Evolutionary conservation across 2,329 filamentous ascomycete genomes (phyloP).

Genomic region (Phialocephala sp.): DNA sequence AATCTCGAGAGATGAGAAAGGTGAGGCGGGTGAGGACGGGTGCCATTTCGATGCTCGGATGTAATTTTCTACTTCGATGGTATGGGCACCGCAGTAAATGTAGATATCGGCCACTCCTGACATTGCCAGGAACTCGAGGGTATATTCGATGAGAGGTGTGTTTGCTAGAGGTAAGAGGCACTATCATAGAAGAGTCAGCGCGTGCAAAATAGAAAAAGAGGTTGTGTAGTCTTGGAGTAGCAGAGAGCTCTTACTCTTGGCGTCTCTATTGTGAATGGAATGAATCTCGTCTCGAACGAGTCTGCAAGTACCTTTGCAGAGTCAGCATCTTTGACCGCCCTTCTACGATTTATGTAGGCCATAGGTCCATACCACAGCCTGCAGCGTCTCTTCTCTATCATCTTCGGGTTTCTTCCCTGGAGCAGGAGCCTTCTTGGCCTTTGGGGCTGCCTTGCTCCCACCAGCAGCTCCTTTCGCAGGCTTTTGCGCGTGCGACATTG

Average conservation of each 20-base stretch:
- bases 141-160: constrained; percentile 95
- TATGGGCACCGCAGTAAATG: constrained; percentile 88
- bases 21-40: constrained; percentile 64
- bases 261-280: constrained; percentile 85
- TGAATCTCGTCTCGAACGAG: constrained; percentile 91
- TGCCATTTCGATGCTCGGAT: constrained; percentile 80
- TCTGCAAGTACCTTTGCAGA: constrained; percentile 79
- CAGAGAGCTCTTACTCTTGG: constrained; percentile 69
- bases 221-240: constrained; percentile 13
- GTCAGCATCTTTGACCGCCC: constrained; percentile 20
- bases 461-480: constrained; percentile 33
- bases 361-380: constrained; percentile 43
- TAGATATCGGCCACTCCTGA: constrained; percentile 94
- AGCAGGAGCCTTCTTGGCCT: constrained; percentile 37
- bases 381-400: constrained; percentile 44
- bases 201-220: not conserved
- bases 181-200: constrained; percentile 51
- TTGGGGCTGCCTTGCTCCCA: constrained; percentile 35
- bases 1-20: constrained; percentile 83
- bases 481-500: constrained; percentile 30
- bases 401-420: constrained; percentile 41
- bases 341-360: not conserved
- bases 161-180: constrained; percentile 94
- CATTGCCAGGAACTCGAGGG: constrained; percentile 92
- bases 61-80: constrained; percentile 85